Evolutionary conservation across 495 filamentous ascomycete species (phyloP), one percentile per base, ranked within the genome.

Genomic region (Penicillium robsamsonii): DNA sequence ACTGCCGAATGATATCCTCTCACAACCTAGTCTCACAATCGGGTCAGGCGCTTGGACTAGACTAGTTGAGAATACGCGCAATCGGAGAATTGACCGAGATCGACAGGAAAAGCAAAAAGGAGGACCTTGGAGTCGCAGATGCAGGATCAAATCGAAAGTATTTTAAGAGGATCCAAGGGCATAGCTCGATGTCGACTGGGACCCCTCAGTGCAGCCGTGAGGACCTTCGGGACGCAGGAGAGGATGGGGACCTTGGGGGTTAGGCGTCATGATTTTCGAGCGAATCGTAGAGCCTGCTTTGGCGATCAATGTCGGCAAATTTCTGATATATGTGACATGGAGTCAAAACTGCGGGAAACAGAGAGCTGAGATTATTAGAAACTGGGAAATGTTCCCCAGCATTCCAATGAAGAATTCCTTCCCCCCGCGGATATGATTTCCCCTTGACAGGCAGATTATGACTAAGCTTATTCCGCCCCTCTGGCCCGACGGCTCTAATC

Each of bases 231-330:
- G 63, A 61, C 60, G 53, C 5, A 37, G 46, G 51, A 47, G 45
- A 49, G 40, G 55, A 48, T 66, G 69, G 50, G 70, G 67, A 73
- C 70, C 70, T 71, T 73, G 70, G 61, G 66, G 65, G 67, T 68
- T 48, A 66, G 46, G 55, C 60, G 65, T 67, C 59, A 69, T 59
- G 48, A 42, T 56, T 42, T 42, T 52, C 45, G 27, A 55, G 35
- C 64, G 57, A 64, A 66, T 66, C 24, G 56, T 20, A 46, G 22
- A 25, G 27, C 44, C 17, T 46, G 24, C n/a, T 56, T 64, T 64
- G 53, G 29, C 50, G 54, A 68, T 50, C 38, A 30, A 31, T 2
- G 7, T 25, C 55, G 54, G 51, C 13, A 20, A 18, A 5, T 24
- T 38, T 15, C 1, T 18, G 25, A 25, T 44, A 42, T 10, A n/a